Evolutionary conservation across 192 early-diverging fungal species (phyloP).

Genomic region (Chytriomyces confervae): DNA sequence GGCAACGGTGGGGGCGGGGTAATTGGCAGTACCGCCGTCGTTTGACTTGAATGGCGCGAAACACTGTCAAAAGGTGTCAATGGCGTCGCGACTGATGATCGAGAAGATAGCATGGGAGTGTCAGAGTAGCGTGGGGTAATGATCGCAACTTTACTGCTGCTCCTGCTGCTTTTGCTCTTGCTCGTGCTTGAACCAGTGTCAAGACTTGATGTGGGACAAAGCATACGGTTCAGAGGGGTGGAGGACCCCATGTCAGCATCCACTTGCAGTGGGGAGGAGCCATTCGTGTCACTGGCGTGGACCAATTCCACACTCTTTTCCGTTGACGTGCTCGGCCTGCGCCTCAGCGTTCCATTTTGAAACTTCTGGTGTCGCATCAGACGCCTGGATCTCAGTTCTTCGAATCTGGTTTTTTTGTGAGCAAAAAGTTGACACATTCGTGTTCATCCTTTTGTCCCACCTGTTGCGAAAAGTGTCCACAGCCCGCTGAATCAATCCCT

Average conservation of each 20-base stretch:
- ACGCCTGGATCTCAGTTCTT: constrained; percentile 74
- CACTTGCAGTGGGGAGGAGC: too few species aligned
- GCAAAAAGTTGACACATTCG: constrained; percentile 8
- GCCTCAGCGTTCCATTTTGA: constrained; percentile 59
- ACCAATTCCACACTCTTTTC: not conserved
- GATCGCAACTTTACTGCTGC: not conserved
- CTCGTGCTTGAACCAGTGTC: not conserved
- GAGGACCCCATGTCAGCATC: too few species aligned
- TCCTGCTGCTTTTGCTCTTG: not conserved
- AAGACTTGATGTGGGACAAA: too few species aligned
- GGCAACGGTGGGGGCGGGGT: not conserved
- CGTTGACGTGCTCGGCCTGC: constrained; percentile 32
- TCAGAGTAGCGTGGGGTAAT: not conserved
- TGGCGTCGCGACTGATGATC: not conserved
- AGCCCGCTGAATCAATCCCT: constrained; percentile 82
- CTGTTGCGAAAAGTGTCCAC: constrained; percentile 70
- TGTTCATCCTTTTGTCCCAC: constrained; percentile 5
- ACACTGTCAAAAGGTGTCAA: constrained; percentile 1
- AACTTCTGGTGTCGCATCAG: constrained; percentile 76
- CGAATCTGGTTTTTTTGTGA: constrained; percentile 63
- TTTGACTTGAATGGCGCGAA: constrained; percentile 22
- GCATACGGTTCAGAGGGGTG: too few species aligned
- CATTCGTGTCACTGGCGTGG: constrained; percentile 1
- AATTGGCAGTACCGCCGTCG: not conserved
- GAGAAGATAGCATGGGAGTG: not conserved